Percentiles rank a stretch among this genome's conserved stretches.
Evolutionary conservation across 768 basidiomycete genomes (phyloP).

Genomic region (Candolleomyces aberdarensis): DNA sequence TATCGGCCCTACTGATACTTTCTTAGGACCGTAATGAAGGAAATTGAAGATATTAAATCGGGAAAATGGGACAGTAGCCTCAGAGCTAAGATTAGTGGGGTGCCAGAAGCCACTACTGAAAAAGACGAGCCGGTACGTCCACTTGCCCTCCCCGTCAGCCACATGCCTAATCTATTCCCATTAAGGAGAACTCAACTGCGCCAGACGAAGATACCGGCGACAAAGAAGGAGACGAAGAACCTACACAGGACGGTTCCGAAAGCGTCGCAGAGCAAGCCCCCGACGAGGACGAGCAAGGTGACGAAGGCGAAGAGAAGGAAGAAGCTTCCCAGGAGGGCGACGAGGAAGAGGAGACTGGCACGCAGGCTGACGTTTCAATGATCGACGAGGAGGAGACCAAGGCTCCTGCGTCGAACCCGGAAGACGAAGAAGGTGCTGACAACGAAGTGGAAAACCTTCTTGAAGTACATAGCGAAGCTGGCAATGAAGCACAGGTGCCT

Average conservation of each 20-base stretch:
- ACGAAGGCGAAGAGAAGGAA: constrained; percentile 14
- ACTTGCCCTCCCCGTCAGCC: no score
- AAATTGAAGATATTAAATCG: constrained; percentile 74
- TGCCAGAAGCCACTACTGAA: constrained; percentile 7
- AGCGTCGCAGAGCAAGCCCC: constrained; percentile 15
- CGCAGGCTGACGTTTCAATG: constrained; percentile 4
- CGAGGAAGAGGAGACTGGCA: constrained; percentile 2
- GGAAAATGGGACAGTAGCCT: constrained; percentile 64
- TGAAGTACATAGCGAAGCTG: neutral
- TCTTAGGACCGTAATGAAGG: constrained; percentile 57
- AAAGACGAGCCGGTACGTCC: constrained; percentile 8
- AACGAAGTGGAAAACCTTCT: neutral
- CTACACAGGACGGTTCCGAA: constrained; percentile 13
- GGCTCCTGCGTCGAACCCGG: constrained; percentile 8
- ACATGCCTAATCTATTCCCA: no score
- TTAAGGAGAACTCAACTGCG: no score
- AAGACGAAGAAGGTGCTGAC: constrained; percentile 1
- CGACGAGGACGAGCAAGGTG: constrained; percentile 13
- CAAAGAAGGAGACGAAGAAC: constrained; percentile 13
- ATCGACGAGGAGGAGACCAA: constrained; percentile 8
- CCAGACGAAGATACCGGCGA: constrained; percentile 7
- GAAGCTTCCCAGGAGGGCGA: constrained; percentile 2
- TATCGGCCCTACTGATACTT: neutral
- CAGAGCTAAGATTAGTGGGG: constrained; percentile 8
- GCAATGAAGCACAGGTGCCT: neutral